A percentile compares a stretch with the other conserved stretches of the same genome.
Conservation (phyloP, 768 basidiomycete genomes). For the Suillus spraguei region DNA sequence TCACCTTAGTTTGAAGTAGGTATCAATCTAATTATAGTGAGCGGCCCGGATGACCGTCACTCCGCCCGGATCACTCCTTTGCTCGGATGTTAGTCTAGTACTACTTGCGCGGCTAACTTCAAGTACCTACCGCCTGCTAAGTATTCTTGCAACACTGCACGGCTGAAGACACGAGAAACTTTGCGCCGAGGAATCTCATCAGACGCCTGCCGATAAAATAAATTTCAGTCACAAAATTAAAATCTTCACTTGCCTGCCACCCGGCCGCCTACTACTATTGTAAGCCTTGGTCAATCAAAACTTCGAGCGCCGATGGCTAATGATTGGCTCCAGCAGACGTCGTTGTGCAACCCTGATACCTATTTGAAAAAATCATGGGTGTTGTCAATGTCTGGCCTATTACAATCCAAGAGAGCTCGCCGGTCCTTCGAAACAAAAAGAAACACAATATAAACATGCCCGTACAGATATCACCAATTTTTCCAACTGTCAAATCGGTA, state of each 20-base stretch:
- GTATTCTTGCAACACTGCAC: neutral
- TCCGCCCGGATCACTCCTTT: slow-evolving; percentile 1
- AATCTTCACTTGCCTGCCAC: neutral
- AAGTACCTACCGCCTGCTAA: neutral
- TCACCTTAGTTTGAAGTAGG: neutral
- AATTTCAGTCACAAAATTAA: neutral
- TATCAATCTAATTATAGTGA: neutral
- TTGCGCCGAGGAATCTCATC: neutral
- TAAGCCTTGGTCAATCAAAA: neutral
- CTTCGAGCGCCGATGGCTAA: neutral
- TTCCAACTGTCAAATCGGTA: neutral
- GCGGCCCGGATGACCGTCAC: neutral
- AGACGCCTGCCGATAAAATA: neutral
- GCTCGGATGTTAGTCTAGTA: neutral
- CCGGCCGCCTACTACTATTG: neutral
- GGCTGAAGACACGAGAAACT: neutral
- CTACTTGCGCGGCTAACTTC: too few relatives aligned
- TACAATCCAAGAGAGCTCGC: neutral
- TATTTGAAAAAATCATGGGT: neutral
- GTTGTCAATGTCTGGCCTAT: neutral
- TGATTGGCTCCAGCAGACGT: neutral
- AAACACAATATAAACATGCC: neutral
- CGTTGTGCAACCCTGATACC: neutral
- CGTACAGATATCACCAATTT: neutral
- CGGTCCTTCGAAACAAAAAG: neutral